Evolutionary conservation across 1,284 basidiomycete genomes (phyloP).

Genomic region (Hemileia vastatrix): DNA sequence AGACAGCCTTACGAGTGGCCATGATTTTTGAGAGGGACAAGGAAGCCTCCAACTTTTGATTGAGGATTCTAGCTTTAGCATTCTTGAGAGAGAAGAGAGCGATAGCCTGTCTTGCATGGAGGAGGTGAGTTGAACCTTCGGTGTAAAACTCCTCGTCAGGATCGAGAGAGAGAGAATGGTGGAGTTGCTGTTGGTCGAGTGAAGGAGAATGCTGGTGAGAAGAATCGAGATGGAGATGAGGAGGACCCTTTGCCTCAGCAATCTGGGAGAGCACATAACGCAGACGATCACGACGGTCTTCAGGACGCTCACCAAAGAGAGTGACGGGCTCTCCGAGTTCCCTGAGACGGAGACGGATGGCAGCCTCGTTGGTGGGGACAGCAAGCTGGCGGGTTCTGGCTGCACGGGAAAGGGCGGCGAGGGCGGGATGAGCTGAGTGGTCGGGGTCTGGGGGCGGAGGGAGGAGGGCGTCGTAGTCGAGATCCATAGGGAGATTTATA

Average conservation of each 20-base stretch:
- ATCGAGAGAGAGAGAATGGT: slow-evolving; percentile 46
- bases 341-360: slow-evolving; percentile 75
- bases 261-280: slow-evolving; percentile 86
- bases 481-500: too few relatives aligned
- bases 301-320: slow-evolving; percentile 77
- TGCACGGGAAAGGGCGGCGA: slow-evolving; percentile 12
- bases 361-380: slow-evolving; percentile 90
- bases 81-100: slow-evolving; percentile 86
- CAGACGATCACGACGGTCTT: slow-evolving; percentile 73
- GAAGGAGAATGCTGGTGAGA: neutral
- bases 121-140: slow-evolving; percentile 71
- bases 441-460: slow-evolving; percentile 16
- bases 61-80: slow-evolving; percentile 80
- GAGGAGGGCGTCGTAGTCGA: slow-evolving; percentile 20
- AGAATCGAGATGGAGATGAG: slow-evolving; percentile 49
- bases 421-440: slow-evolving; percentile 12
- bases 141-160: slow-evolving; percentile 82
- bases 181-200: neutral
- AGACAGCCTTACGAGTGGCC: slow-evolving; percentile 79
- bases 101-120: slow-evolving; percentile 70
- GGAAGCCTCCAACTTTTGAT: slow-evolving; percentile 75
- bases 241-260: slow-evolving; percentile 58
- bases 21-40: slow-evolving; percentile 83
- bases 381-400: slow-evolving; percentile 71
- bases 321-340: slow-evolving; percentile 94